phyloP scores from a whole-genome alignment of 2,329 filamentous ascomycete species.

The Neonectria ditissima region DNA sequence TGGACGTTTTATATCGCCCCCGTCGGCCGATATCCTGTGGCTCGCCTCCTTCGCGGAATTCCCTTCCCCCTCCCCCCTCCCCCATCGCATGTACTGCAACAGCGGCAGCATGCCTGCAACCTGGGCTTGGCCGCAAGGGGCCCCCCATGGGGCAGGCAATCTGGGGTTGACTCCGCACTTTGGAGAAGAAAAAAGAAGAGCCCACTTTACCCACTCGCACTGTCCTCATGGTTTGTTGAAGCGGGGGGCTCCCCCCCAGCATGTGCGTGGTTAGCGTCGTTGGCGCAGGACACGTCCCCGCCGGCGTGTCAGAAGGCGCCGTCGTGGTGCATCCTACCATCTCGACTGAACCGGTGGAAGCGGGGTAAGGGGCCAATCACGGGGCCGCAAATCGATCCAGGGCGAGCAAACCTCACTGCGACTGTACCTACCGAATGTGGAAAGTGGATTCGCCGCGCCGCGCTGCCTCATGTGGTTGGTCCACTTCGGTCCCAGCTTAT shows the following conservation, averaged over 20 bases:
- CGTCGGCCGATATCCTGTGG: not conserved
- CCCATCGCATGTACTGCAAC: slow-evolving; percentile 6
- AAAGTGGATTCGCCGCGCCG: slow-evolving; percentile 15
- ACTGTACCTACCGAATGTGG: slow-evolving; percentile 31
- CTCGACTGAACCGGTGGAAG: slow-evolving; percentile 20
- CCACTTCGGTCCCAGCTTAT: slow-evolving; percentile 13
- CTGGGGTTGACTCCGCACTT: slow-evolving; percentile 41
- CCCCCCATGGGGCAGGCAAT: slow-evolving; percentile 36
- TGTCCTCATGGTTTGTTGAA: slow-evolving; percentile 15
- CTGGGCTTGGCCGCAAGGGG: slow-evolving; percentile 14
- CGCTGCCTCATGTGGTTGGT: slow-evolving; percentile 27
- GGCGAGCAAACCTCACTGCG: slow-evolving; percentile 36
- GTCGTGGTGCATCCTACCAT: slow-evolving; percentile 11
- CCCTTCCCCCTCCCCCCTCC: not conserved
- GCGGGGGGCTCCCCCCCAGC: slow-evolving; percentile 14
- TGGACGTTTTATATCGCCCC: not conserved
- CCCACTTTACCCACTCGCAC: slow-evolving; percentile 27
- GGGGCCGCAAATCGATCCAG: slow-evolving; percentile 4
- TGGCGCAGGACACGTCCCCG: not conserved
- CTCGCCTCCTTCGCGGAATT: slow-evolving; percentile 1
- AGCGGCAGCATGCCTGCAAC: not conserved
- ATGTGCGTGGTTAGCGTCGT: not conserved
- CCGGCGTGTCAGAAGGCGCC: not conserved
- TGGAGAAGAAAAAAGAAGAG: slow-evolving; percentile 36
- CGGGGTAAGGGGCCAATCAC: slow-evolving; percentile 31